Percentiles rank a stretch among this genome's conserved stretches.
Conservation (phyloP, 1,139 yeast species). For the Yamadazyma dendronema region DNA sequence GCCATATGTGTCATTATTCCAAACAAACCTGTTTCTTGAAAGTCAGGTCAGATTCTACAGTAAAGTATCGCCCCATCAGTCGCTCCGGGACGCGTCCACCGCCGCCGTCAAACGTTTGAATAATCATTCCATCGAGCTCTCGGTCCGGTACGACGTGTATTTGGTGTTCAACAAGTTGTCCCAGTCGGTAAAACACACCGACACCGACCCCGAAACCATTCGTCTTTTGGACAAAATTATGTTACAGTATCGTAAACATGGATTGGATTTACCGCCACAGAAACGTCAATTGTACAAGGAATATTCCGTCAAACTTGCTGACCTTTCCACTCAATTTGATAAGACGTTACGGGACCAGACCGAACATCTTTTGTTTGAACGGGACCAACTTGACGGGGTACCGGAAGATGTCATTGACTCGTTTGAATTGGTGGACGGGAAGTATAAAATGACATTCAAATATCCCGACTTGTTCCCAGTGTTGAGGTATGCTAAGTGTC, state of each 20-base stretch:
- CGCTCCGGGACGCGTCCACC: conserved; percentile 66
- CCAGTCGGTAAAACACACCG: conserved; percentile 25
- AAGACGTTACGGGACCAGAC: conserved; percentile 73
- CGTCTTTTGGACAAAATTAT: conserved; percentile 58
- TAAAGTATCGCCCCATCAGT: conserved; percentile 63
- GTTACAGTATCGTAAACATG: conserved; percentile 59
- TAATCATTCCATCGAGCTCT: conserved; percentile 60
- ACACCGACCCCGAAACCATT: conserved; percentile 50
- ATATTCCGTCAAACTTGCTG: conserved; percentile 59
- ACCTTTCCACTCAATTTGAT: conserved; percentile 53
- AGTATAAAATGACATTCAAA: conserved; percentile 70
- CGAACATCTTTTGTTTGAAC: conserved; percentile 56
- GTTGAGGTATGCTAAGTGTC: conserved; percentile 63
- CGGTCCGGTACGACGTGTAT: conserved; percentile 67
- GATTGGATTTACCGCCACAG: conserved; percentile 59
- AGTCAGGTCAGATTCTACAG: conserved; percentile 63
- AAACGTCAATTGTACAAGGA: conserved; percentile 55
- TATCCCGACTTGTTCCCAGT: conserved; percentile 79
- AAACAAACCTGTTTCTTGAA: conserved; percentile 40
- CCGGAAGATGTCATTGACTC: conserved; percentile 61
- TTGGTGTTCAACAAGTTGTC: conserved; percentile 53
- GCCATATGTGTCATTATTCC: conserved; percentile 51
- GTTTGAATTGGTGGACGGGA: conserved; percentile 48
- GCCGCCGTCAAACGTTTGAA: conserved; percentile 58
- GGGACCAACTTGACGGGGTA: conserved; percentile 70